Evolutionary conservation across 1,284 basidiomycete species (phyloP), one percentile per base, ranked within the genome.

Genomic region (Ganoderma leucocontextum): DNA sequence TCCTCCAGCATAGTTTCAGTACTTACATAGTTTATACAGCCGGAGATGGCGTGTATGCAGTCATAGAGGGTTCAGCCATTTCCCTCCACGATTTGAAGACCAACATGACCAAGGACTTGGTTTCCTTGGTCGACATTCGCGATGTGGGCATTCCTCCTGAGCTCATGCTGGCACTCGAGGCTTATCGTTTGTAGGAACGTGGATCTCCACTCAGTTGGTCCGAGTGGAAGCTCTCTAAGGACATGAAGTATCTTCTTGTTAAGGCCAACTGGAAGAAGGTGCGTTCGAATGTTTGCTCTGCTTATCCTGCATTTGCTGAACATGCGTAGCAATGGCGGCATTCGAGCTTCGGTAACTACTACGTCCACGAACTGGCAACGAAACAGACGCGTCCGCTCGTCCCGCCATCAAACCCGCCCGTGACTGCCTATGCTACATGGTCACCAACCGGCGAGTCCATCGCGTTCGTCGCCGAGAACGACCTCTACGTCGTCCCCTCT

Each of bases 21-120:
- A 7, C 52, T 58, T 13, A 64, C 29, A 10, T 3, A 12, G 4
- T 35, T 41, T 47, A 19, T 63, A 94, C 35, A 63, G 95, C 95
- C 70, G 94, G 93, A 2, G 96, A 98, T 78, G 97, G 96, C 1
- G 94, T 97, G 0, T 97, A 92, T 80, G 94, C 93, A 1, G 85
- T 88, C 4, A 78, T 82, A 36, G 82, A 87, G 55, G 82, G 87
- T 35, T 88, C 87, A 15, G 84, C 85, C 64, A 94, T 98, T 77
- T 83, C 89, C 52, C 86, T 98, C 6, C 89, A 93, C 4, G 91
- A 96, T 73, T 83, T 96, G 19, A 90, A 91, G 81, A 89, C 84
- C n/a, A 93, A 94, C 73, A 83, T 82, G 5, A 92, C 91, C 0
- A 85, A 79, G n/a, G 81, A 85, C 42, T 81, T 96, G 47, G 87